A percentile compares a stretch with the other conserved stretches of the same genome.
These are phyloP conservation scores for Nicotiana tabacum DNA, from an alignment of 257 asterid genomes.

Conservation along the genomic window DNA sequence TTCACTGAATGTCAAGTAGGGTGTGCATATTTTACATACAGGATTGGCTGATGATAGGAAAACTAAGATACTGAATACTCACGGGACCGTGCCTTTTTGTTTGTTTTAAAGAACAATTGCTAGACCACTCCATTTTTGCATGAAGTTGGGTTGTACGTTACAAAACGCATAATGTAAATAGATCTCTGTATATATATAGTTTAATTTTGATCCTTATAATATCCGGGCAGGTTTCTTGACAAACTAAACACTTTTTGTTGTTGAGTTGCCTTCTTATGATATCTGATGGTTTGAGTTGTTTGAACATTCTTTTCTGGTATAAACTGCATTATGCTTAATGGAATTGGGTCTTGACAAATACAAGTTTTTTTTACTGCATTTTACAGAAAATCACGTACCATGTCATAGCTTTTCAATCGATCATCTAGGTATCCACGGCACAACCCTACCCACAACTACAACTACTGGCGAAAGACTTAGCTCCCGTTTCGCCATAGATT, in stretches of 20 bases:
- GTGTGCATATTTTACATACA: slow-evolving; percentile 9
- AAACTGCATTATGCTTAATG: no score
- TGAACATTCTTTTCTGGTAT: not conserved
- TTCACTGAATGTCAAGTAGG: not conserved
- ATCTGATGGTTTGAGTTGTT: not conserved
- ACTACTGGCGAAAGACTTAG: no score
- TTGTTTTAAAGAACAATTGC: not conserved
- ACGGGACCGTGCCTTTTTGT: not conserved
- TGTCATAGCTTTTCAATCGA: no score
- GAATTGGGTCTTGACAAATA: no score
- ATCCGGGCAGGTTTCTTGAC: not conserved
- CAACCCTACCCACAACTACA: no score
- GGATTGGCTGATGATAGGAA: slow-evolving; percentile 9
- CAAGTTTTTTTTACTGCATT: no score
- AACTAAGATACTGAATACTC: not conserved
- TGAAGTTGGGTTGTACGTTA: slow-evolving; percentile 2
- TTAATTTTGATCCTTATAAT: not conserved
- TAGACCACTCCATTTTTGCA: slow-evolving; percentile 4
- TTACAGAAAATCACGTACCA: no score
- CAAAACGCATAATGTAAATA: slow-evolving; percentile 10
- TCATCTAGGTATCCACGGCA: no score
- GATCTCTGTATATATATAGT: not conserved
- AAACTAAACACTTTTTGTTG: no score
- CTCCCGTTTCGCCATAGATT: no score
- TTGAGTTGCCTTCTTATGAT: no score